Percentiles rank a stretch among this genome's conserved stretches.
Conservation (phyloP, 805 yeast species). For the Grigorovia transvaalensis region DNA sequence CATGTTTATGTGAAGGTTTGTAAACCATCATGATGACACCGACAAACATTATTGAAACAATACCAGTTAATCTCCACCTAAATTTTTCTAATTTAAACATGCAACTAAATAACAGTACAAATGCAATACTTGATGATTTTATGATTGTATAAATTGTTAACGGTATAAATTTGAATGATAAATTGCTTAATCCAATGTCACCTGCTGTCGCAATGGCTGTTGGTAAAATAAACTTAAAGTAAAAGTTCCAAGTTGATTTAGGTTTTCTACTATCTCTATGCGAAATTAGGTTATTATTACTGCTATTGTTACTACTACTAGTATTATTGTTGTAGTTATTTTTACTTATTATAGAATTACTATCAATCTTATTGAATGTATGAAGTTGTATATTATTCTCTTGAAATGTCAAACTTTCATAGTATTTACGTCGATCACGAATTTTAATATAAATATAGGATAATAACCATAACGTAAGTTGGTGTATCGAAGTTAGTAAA, state of each 20-base stretch:
- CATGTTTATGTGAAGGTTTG: slow-evolving; percentile 28
- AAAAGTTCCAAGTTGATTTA: slow-evolving; percentile 27
- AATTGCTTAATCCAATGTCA: slow-evolving; percentile 88
- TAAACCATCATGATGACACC: slow-evolving; percentile 88
- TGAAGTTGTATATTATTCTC: not conserved
- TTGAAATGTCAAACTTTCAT: not conserved
- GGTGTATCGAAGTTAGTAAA: slow-evolving; percentile 77
- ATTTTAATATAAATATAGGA: slow-evolving; percentile 33
- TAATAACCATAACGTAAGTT: slow-evolving; percentile 52
- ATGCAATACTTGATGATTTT: slow-evolving; percentile 77
- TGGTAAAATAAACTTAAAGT: slow-evolving; percentile 54
- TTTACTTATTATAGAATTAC: not conserved
- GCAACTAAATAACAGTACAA: slow-evolving; percentile 83
- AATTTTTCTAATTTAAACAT: slow-evolving; percentile 68
- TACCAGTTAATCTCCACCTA: slow-evolving; percentile 53
- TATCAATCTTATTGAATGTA: not conserved
- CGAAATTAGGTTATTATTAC: not conserved
- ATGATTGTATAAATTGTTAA: slow-evolving; percentile 86
- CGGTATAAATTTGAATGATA: slow-evolving; percentile 68
- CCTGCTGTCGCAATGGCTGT: slow-evolving; percentile 84
- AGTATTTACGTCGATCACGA: slow-evolving; percentile 1
- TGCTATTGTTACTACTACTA: not conserved
- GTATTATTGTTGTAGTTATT: not conserved
- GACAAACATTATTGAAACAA: slow-evolving; percentile 66
- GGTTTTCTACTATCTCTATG: not conserved